Percentiles rank a stretch among this genome's conserved stretches.
Conservation (phyloP, 192 early-diverging fungal species). For the Oehlia diaphana region DNA sequence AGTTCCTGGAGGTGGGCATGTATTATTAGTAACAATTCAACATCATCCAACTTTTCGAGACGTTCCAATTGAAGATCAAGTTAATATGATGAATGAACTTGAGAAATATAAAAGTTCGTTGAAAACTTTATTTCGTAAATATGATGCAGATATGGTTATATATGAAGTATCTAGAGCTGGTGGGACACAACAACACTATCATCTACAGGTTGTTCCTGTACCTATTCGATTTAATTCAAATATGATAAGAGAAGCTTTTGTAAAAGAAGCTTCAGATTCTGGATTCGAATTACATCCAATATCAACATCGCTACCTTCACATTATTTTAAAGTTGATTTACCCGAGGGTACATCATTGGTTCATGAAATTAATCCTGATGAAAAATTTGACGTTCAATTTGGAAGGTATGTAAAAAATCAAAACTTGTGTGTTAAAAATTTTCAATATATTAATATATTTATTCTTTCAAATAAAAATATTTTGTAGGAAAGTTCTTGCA, state of each 20-base stretch:
- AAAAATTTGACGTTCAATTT: slow-evolving; percentile 75
- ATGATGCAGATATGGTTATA: slow-evolving; percentile 65
- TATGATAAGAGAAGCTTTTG: slow-evolving; percentile 39
- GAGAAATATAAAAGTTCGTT: slow-evolving; percentile 58
- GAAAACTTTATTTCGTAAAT: slow-evolving; percentile 52
- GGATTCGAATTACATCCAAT: slow-evolving; percentile 1
- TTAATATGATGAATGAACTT: slow-evolving; percentile 49
- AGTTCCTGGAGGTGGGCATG: slow-evolving; percentile 81
- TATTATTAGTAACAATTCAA: slow-evolving; percentile 60
- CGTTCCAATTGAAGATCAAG: slow-evolving; percentile 39
- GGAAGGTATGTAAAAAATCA: slow-evolving; percentile 53
- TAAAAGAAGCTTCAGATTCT: slow-evolving; percentile 39
- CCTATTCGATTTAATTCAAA: slow-evolving; percentile 43
- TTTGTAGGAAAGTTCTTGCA: slow-evolving; percentile 59
- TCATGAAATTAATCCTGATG: slow-evolving; percentile 41
- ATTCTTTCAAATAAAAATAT: slow-evolving; percentile 1
- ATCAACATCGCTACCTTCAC: neutral
- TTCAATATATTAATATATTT: slow-evolving; percentile 14
- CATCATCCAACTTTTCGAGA: slow-evolving; percentile 50
- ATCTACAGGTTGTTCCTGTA: slow-evolving; percentile 72
- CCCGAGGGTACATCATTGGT: slow-evolving; percentile 48
- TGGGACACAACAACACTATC: slow-evolving; percentile 57
- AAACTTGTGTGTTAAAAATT: neutral
- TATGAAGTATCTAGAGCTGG: slow-evolving; percentile 72
- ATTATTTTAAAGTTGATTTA: slow-evolving; percentile 60